Evolutionary conservation across 106 monocot species (phyloP), one percentile per base, ranked within the genome.

Genomic region (Phalaenopsis aphrodite): DNA sequence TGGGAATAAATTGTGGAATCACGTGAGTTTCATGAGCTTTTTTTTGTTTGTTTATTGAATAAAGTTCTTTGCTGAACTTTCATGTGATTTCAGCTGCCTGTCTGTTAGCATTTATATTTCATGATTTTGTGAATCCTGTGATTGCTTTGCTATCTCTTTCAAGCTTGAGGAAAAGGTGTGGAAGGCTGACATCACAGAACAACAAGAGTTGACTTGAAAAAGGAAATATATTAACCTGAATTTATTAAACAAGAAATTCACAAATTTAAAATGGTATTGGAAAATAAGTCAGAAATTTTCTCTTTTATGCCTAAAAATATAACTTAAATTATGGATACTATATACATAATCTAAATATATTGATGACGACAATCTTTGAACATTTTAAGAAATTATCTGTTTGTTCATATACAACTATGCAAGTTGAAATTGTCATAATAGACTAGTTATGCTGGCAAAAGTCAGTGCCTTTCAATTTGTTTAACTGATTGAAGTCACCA

Each of bases 51-150:
- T 56, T 56, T 61, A 61, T 79, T 78, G 81, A 80, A 75, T 83
- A 77, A 30, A 41, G 55, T 58, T 77, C 55, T 86, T 82, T 81
- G 43, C 47, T 75, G 77, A 56, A 79, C 84, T 87, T 84, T 86
- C 89, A 87, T 92, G 92, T 92, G 91, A 89, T 79, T 68, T 76
- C 41, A 81, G 8, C 72, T 41, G 41, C 73, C 75, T 77, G 39
- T 79, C 58, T 77, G 76, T 69, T 55, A 48, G 30, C 46, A 49
- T 46, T 85, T 68, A 72, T 47, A 66, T 56, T 41, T 74, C 43
- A 12, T 52, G 52, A 3, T 52, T 52, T 52, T 52, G 41, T 46
- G 19, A 23, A 21, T 30, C 55, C 17, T 56, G 8, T 81, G 68
- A 38, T 42, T 42, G 52, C 52, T 52, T 52, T 52, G 12, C 52